Evolutionary conservation across 169 alveolate genomes (phyloP), one percentile per base, ranked within the genome.

Genomic region (Plasmodium gaboni): DNA sequence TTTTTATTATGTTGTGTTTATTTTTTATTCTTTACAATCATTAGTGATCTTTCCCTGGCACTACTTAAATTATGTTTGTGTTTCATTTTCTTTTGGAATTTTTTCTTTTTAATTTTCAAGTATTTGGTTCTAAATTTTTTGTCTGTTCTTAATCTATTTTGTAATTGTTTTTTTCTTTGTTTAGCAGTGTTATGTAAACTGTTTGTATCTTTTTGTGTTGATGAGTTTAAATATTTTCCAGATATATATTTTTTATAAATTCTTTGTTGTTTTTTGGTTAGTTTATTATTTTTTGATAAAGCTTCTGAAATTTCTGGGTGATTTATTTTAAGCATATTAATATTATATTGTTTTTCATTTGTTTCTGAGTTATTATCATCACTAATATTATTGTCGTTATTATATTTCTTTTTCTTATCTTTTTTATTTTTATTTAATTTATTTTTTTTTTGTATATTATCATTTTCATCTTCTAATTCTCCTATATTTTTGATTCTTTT

Each of bases 221-320:
- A 38, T 15, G 71, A n/a, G 0, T 67, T 63, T 24, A n/a, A 13
- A 19, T 68, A 83, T 60, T 61, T 83, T 24, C 91, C 91, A 10
- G 72, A 55, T 10, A 68, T 60, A 61, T 83, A 83, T 60, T 87
- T 69, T 72, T 83, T 83, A 72, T 83, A 83, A 17, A 83, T 26
- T 28, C 91, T 83, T 63, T 83, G 80, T 28, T 83, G 95, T 26
- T 92, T 92, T 57, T 92, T 89, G 7, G 95, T 92, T 50, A 92
- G 59, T 53, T 92, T 78, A 7, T 55, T 80, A 8, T 88, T 80
- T 17, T 59, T 92, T 22, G 88, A 89, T 44, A 92, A 59, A 13
- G 93, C 72, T 32, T 92, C 93, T 7, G 91, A n/a, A 32, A 92
- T 88, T 26, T 90, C 93, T 46, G 89, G 92, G 28, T 92, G 93